Conservation (phyloP, 2,329 filamentous ascomycete genomes). For the Calonectria naviculata region DNA sequence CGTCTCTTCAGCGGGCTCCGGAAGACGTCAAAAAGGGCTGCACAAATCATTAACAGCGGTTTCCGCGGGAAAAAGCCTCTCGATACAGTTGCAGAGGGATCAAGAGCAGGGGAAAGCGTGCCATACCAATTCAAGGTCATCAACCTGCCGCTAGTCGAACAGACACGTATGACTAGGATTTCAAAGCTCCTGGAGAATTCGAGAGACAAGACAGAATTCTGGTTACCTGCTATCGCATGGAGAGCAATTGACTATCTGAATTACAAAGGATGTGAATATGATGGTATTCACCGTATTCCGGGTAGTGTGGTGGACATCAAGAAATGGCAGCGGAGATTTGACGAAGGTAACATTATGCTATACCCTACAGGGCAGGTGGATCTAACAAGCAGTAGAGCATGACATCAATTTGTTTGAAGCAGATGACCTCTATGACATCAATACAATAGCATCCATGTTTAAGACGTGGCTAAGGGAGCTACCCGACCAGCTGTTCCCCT, state of each 20-base stretch:
- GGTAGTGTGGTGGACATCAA: conserved; percentile 92
- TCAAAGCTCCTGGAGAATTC: conserved; percentile 90
- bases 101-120: too few relatives aligned
- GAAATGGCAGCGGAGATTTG: conserved; percentile 92
- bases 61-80: too few relatives aligned
- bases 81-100: too few relatives aligned
- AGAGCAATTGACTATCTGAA: conserved; percentile 96
- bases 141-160: conserved; percentile 86
- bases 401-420: conserved; percentile 93
- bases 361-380: too few relatives aligned
- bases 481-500: conserved; percentile 94
- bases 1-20: too few relatives aligned
- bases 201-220: conserved; percentile 95
- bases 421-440: conserved; percentile 91
- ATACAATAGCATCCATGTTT: conserved; percentile 95
- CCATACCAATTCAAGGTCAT: conserved; percentile 89
- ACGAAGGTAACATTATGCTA: too few relatives aligned
- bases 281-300: conserved; percentile 92
- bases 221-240: conserved; percentile 98
- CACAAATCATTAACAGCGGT: too few relatives aligned
- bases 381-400: conserved; percentile 67
- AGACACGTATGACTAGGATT: conserved; percentile 91
- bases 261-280: conserved; percentile 92
- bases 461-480: conserved; percentile 96
- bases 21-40: too few relatives aligned